These are phyloP conservation scores for Scheffersomyces lignosus DNA, from an alignment of 805 yeast genomes.

Conservation along the genomic window DNA sequence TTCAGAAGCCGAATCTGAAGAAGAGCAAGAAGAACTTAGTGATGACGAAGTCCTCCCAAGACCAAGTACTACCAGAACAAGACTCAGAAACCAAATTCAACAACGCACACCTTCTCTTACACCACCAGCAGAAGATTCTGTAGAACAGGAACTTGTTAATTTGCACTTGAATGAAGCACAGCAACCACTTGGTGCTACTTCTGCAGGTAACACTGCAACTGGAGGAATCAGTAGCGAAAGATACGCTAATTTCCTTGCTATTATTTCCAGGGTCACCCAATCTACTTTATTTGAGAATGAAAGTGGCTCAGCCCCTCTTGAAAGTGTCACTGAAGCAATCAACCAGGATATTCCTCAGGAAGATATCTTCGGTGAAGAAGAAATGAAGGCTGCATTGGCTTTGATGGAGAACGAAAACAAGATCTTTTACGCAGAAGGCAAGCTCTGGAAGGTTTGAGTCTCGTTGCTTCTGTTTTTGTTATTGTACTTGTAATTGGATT, in stretches of 20 bases:
- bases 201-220: constrained; percentile 18
- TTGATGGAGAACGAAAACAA: constrained; percentile 37
- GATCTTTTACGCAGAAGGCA: constrained; percentile 39
- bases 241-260: constrained; percentile 26
- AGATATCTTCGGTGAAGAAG: constrained; percentile 31
- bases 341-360: constrained; percentile 41
- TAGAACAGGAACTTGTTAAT: constrained; percentile 3
- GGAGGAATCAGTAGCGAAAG: constrained; percentile 32
- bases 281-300: constrained; percentile 35
- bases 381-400: constrained; percentile 30
- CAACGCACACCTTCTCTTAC: constrained; percentile 16
- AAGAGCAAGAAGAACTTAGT: constrained; percentile 24
- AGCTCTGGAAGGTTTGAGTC: constrained; percentile 35
- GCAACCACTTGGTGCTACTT: constrained; percentile 26
- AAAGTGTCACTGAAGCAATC: constrained; percentile 29
- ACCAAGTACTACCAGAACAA: constrained; percentile 18
- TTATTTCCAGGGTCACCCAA: constrained; percentile 31
- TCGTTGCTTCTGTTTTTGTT: background rate
- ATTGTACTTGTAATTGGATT: too few species aligned
- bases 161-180: constrained; percentile 4
- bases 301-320: constrained; percentile 31
- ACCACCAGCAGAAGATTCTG: constrained; percentile 11
- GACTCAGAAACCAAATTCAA: constrained; percentile 12
- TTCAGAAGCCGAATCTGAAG: constrained; percentile 33
- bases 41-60: constrained; percentile 15